Evolutionary conservation across 2,329 filamentous ascomycete genomes (phyloP).

Genomic region (Zopfia rhizophila): DNA sequence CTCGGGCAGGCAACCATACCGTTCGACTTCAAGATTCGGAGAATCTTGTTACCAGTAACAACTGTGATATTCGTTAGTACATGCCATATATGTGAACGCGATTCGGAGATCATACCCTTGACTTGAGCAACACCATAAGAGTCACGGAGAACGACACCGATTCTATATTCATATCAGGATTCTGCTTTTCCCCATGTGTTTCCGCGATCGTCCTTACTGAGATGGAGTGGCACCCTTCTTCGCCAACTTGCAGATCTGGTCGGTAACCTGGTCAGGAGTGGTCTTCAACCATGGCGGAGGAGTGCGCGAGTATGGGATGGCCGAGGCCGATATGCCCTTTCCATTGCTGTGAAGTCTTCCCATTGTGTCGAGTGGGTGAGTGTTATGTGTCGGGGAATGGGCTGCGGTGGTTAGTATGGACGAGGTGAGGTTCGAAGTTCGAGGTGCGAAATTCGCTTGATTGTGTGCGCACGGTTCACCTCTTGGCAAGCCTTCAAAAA

Average conservation of each 20-base stretch:
- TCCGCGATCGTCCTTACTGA: conserved; percentile 63
- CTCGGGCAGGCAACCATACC: conserved; percentile 74
- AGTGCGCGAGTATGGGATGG: conserved; percentile 95
- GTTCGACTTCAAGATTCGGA: conserved; percentile 96
- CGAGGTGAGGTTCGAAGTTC: conserved; percentile 31
- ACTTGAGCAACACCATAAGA: conserved; percentile 98
- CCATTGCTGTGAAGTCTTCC: conserved; percentile 99
- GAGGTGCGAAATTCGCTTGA: conserved; percentile 36
- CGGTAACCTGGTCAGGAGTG: conserved; percentile 96
- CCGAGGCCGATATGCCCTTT: conserved; percentile 97
- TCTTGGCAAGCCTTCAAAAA: conserved; percentile 26
- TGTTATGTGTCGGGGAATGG: conserved; percentile 27
- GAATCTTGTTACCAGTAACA: conserved; percentile 93
- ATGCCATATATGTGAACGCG: neutral
- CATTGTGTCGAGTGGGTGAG: conserved; percentile 68
- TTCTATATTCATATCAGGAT: conserved; percentile 57
- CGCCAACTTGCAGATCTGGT: conserved; percentile 99
- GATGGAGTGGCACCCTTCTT: conserved; percentile 99
- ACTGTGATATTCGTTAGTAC: conserved; percentile 52
- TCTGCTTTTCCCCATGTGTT: neutral
- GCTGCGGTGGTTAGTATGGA: conserved; percentile 24
- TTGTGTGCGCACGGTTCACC: conserved; percentile 24
- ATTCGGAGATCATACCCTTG: conserved; percentile 74
- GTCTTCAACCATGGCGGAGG: conserved; percentile 97
- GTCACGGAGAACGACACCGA: conserved; percentile 98